Evolutionary conservation across 164 flowering plant species (phyloP).

Genomic region (Buxus sempervirens): DNA sequence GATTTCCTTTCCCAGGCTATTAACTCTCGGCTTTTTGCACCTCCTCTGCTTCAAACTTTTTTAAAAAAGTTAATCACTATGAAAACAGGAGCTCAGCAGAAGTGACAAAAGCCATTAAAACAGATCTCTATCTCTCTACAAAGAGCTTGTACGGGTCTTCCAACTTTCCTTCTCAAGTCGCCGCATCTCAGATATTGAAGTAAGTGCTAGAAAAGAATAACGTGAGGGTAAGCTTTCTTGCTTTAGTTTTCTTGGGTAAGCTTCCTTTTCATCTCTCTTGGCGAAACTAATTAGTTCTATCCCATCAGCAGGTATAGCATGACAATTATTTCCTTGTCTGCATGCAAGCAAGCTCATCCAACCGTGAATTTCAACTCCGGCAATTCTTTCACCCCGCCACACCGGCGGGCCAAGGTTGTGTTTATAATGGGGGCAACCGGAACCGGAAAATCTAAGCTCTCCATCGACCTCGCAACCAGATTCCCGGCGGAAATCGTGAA

Average conservation of each 20-base stretch:
- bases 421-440: slow-evolving; percentile 87
- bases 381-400: neutral
- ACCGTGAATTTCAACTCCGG: slow-evolving; percentile 30
- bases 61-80: too few species aligned
- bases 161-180: slow-evolving; percentile 1
- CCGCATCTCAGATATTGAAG: slow-evolving; percentile 16
- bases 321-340: slow-evolving; percentile 27
- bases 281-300: neutral
- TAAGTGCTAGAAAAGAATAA: slow-evolving; percentile 2
- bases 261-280: too few species aligned
- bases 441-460: slow-evolving; percentile 73
- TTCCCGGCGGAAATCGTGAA: slow-evolving; percentile 69
- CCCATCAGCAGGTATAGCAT: slow-evolving; percentile 9
- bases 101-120: too few species aligned
- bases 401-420: slow-evolving; percentile 50
- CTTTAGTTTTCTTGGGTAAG: neutral
- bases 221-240: neutral
- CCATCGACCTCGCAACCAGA: slow-evolving; percentile 68
- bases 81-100: too few species aligned
- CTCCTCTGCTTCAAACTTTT: too few species aligned
- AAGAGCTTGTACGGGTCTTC: neutral
- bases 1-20: neutral
- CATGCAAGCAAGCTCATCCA: slow-evolving; percentile 35
- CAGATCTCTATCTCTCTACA: neutral
- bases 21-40: too few species aligned